Conservation (phyloP, 352 stramenopile species). For the Aphanomyces invadans region DNA sequence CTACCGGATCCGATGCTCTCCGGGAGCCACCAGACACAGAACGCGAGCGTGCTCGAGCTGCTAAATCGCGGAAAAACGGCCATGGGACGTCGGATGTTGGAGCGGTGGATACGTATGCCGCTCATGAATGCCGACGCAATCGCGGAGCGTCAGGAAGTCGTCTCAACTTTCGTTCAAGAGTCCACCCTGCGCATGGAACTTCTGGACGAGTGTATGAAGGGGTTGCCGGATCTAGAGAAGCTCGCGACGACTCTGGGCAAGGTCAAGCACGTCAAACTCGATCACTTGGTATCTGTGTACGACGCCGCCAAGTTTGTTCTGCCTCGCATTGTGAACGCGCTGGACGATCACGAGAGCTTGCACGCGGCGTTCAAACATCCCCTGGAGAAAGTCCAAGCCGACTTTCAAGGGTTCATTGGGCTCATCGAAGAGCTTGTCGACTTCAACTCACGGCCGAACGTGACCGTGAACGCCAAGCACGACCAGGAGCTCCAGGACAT, state of each 20-base stretch:
- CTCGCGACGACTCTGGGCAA: slow-evolving; percentile 56
- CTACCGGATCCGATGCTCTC: slow-evolving; percentile 58
- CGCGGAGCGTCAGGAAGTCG: slow-evolving; percentile 81
- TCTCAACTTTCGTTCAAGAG: slow-evolving; percentile 90
- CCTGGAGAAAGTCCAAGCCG: slow-evolving; percentile 49
- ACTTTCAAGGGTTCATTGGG: slow-evolving; percentile 56
- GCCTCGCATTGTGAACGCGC: slow-evolving; percentile 47
- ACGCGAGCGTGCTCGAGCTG: slow-evolving; percentile 88
- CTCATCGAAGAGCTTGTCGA: slow-evolving; percentile 82
- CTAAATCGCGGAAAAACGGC: slow-evolving; percentile 92
- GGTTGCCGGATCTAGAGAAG: slow-evolving; percentile 67
- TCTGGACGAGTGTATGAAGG: slow-evolving; percentile 83
- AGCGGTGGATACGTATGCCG: slow-evolving; percentile 97
- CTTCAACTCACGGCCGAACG: slow-evolving; percentile 64
- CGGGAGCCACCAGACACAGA: slow-evolving; percentile 28
- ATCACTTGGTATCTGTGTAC: slow-evolving; percentile 75
- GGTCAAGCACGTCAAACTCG: slow-evolving; percentile 68
- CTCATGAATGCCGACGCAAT: slow-evolving; percentile 87
- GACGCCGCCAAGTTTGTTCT: slow-evolving; percentile 64
- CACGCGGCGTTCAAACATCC: slow-evolving; percentile 39
- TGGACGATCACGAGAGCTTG: slow-evolving; percentile 48
- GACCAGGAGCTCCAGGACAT: slow-evolving; percentile 68
- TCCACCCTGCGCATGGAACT: slow-evolving; percentile 78
- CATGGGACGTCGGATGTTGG: slow-evolving; percentile 89
- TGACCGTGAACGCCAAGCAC: slow-evolving; percentile 78